Evolutionary conservation across 2,329 filamentous ascomycete species (phyloP), one percentile per base, ranked within the genome.

Genomic region (Ploettnerulaceae sp.): DNA sequence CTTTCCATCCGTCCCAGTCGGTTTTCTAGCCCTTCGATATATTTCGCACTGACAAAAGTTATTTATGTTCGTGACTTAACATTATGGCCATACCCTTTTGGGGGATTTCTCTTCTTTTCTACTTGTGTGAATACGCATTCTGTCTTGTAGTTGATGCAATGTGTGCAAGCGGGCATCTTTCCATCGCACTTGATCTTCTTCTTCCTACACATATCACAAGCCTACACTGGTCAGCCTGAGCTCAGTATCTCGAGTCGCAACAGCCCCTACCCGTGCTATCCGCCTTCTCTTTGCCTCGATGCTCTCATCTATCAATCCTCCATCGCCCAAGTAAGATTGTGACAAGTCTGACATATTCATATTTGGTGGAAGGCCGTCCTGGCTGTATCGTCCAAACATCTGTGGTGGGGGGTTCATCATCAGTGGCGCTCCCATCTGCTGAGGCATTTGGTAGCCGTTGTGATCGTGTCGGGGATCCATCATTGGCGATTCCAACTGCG

Each of bases 161-260:
- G 93, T 6, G 88, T 90, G 69, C 93, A 98, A 51, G 89, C 82
- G 28, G 93, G 91, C 69, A 95, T 81, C 70, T 94, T 95, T 57
- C 93, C 91, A 64, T 97, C 93, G 68, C 91, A 97, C 71, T 97
- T 97, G 69, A 97, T 93, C 75, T 91, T 95, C 69, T 88, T 90
- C 71, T 95, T 95, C 60, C 90, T 79, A 66, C 91, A 97, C 89
- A 78, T 75, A 55, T 79, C 76, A 61, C 76, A 79, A 44, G 76
- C 76, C 59, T 76, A 66, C 20, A 71, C 71, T 38, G 35, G 51
- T 60, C 52, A 59, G 56, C 47, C 37, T 18, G 8, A 6, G 6
- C 21, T 24, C n/a, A 38, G 20, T 45, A 29, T 20, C 45, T 28
- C 35, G 26, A 34, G 39, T 62, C 26, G 32, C 45, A 33, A 28